phyloP scores from a whole-genome alignment of 2,329 filamentous ascomycete genomes.

The Neofusicoccum sp. region DNA sequence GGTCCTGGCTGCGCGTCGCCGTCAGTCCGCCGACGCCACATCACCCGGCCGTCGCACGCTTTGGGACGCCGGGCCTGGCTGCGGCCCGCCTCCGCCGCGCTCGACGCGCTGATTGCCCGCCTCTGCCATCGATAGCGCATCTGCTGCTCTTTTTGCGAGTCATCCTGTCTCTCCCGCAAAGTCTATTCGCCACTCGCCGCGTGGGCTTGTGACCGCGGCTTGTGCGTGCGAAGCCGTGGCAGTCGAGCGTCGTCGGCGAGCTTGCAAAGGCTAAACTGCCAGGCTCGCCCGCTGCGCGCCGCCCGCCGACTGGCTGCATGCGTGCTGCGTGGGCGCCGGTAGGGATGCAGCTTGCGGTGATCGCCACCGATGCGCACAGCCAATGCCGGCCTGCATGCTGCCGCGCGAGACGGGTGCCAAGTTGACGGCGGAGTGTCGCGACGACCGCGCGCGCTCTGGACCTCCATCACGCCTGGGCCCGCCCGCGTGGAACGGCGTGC shows the following conservation, averaged over 20 bases:
- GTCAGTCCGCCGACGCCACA: conserved; percentile 13
- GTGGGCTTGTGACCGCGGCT: background rate
- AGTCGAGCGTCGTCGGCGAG: background rate
- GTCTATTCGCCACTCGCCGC: background rate
- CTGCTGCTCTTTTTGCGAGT: background rate
- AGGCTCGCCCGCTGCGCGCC: background rate
- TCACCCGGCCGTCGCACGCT: background rate
- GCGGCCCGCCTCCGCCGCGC: background rate
- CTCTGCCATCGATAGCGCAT: background rate
- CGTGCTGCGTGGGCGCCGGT: background rate
- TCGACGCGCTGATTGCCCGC: conserved; percentile 5
- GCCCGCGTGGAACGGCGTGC: conserved; percentile 4
- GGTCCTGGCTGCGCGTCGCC: conserved; percentile 10
- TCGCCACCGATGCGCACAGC: background rate
- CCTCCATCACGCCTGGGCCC: conserved; percentile 12
- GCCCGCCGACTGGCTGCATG: background rate
- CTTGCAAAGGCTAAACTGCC: background rate
- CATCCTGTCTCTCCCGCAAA: background rate
- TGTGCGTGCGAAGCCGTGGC: background rate
- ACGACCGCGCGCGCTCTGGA: background rate
- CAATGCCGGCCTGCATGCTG: conserved; percentile 11
- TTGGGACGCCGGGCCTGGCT: background rate
- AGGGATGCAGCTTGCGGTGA: background rate
- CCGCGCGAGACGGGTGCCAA: too few relatives aligned
- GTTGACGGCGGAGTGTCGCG: conserved; percentile 1